Base-by-base conservation (phyloP, 2,329 filamentous ascomycete genomes). In the Scytalidium sp. region DNA sequence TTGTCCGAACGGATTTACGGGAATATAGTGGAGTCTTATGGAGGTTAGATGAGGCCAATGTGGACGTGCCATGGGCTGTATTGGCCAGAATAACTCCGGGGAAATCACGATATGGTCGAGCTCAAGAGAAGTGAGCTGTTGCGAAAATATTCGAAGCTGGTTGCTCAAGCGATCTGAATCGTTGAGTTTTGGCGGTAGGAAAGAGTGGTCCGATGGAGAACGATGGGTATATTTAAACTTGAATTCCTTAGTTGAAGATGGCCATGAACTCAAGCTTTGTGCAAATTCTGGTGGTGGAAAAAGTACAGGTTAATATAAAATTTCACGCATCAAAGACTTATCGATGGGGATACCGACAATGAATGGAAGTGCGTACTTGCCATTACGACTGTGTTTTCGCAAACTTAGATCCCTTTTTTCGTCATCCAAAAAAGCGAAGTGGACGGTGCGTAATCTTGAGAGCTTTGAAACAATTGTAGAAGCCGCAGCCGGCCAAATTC, bases 21-120 rank as follows among this genome's bases (percentile, higher is more conserved):
- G 40, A 10, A 19, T 43, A 21, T 44, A 49, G 40, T 29, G 29
- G 40, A 44, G 15, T 44, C 22, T 44, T 21, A 49, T 29, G 20
- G 22, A 43, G 39, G 40, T 49, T 20, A 47, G 46, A 23, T 47
- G 46, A n/a, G n/a, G n/a, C 46, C 46, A 47, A 20, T 47, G 46
- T 6, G 20, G 32, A 7, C 11, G 11, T 40, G 15, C 6, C 29
- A 2, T 47, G 21, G 46, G 13, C 19, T 19, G 10, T 22, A 23
- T 22, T 42, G 46, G 46, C 46, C 46, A 47, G 46, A 47, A 47
- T n/a, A 47, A 42, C 15, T 42, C 32, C 22, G 46, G 15, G 15
- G 19, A 15, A 41, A 47, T 42, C 22, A 23, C 32, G 27, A 47
- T 42, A 42, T 42, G 11, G 3, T 19, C 32, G 27, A 47, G 7